Base-by-base conservation (phyloP, 805 yeast species). In the Metschnikowia vanudenii region DNA sequence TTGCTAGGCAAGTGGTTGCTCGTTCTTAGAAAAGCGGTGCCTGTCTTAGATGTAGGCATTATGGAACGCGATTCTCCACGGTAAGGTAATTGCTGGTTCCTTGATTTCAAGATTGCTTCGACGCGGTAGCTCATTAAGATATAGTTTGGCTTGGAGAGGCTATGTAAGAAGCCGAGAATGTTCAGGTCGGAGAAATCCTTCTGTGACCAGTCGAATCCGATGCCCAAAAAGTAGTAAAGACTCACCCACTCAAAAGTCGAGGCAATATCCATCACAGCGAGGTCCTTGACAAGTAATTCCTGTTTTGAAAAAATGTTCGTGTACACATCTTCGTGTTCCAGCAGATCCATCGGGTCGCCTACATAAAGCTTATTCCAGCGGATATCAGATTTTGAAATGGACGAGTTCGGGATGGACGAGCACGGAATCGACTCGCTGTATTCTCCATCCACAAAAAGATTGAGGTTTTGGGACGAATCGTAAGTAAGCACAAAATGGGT, bases 231-330 rank as follows among this genome's bases (percentile, higher is more conserved):
- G 50, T 68, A 75, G 0, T 81, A 64, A 3, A 78, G 51, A 20
- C 67, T 58, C 0, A 80, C 64, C 88, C 88, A 82, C 46, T 78
- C 82, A 34, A 63, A 60, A 0, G 75, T 60, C 28, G 72, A 64
- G 2, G 62, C 52, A 2, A 55, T 61, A 36, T 68, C 67, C 13
- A 79, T 52, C 0, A 81, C 50, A 11, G 73, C 50, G 2, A 79
- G 53, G 48, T 70, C 79, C 31, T 64, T 61, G 1, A 72, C 29
- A 9, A 69, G 41, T 14, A 74, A 42, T 39, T 68, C 72, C 31
- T 58, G 60, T n/a, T 53, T 26, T 6, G 42, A 32, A 14, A 40
- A 42, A 24, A 57, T 47, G n/a, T 37, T 49, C 7, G 45, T 26
- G 10, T 41, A 33, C 8, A 26, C 19, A 6, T 47, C 56, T 8